Base-by-base conservation (phyloP, 78 protist species). In the Trichosphaerium sp. region DNA sequence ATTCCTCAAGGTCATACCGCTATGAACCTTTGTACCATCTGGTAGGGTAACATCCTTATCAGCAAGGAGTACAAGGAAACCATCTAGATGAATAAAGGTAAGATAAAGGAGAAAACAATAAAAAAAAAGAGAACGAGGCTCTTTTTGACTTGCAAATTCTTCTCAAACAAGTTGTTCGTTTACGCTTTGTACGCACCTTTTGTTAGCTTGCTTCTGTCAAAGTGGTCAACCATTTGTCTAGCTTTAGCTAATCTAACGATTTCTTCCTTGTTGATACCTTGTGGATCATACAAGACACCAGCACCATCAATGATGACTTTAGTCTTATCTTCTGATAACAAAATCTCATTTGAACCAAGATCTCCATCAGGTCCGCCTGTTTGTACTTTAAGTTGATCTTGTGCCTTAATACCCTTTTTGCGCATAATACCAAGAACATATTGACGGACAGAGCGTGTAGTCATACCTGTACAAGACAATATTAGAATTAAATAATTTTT, bases 311-410 rank as follows among this genome's bases (percentile, higher is more conserved):
- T 82, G 26, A 91, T 79, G 62, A 75, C 82, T 29, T 70, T 51
- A 15, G 80, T 73, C 55, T 74, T 78, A 40, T 77, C 66, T 44
- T 59, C 64, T 23, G 71, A 65, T 34, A 77, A 62, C 76, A 52
- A 32, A 55, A 91, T 85, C 55, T 84, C 88, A 78, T 91, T 91
- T 29, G 83, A 59, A 14, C 91, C 95, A 11, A 91, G 61, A 57
- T 91, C 95, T 42, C 95, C 95, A 38, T 91, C 93, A 56, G 95
- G 95, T 28, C 95, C 95, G 60, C 95, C 95, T 5, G 95, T 91
- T 65, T 82, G 87, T 56, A 85, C 35, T 72, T 85, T 82, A 39
- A 89, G 77, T 40, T 63, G 38, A 12, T 23, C 44, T 60, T 56
- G 18, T 42, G 77, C 86, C 29, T 82, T 48, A 25, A 71, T n/a